Evolutionary conservation across 768 basidiomycete species (phyloP), one percentile per base, ranked within the genome.

Genomic region (Boletus eberwhitei): DNA sequence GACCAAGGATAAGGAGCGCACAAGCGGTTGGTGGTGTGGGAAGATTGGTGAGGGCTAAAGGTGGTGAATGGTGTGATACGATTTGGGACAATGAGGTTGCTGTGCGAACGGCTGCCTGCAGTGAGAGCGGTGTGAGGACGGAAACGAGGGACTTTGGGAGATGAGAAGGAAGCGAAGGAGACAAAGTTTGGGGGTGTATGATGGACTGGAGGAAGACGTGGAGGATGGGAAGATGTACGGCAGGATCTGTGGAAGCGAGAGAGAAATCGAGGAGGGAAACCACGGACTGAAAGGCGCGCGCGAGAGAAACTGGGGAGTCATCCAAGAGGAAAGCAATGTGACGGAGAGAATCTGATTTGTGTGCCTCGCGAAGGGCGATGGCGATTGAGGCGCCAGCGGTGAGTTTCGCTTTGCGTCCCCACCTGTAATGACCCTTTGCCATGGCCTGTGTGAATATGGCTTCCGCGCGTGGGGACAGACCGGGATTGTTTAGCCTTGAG

Each of bases 371-470:
- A 40, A 91, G 74, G 6, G 88, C 84, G 52, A 91, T 78, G 24
- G 83, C 79, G 26, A 91, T 73, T 43, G 84, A 81, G 3, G 85
- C 87, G 13, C 83, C 91, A 0, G 87, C 86, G 13, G 82, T 76
- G 41, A 82, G 73, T 68, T 81, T 89, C 21, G 90, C 85, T 58
- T 79, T 84, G 48, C 82, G 77, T 36, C 91, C 90, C 90, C 90
- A 93, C 36, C 80, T 81, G 64, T 82, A 86, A 11, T 74, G 68
- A 14, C 79, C 81, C 32, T 74, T 75, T 22, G 71, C 56, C 81
- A 85, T 88, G 24, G 82, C 81, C 60, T 86, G 83, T 71, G 80
- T 79, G 71, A 92, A 92, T 26, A 93, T 70, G 52, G 76, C 76
- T 54, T 78, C 79, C 13, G 86, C 86, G 59, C 90, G 87, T 60